Evolutionary conservation across 2,329 filamentous ascomycete genomes (phyloP).

Genomic region (Colletotrichum camelliae): DNA sequence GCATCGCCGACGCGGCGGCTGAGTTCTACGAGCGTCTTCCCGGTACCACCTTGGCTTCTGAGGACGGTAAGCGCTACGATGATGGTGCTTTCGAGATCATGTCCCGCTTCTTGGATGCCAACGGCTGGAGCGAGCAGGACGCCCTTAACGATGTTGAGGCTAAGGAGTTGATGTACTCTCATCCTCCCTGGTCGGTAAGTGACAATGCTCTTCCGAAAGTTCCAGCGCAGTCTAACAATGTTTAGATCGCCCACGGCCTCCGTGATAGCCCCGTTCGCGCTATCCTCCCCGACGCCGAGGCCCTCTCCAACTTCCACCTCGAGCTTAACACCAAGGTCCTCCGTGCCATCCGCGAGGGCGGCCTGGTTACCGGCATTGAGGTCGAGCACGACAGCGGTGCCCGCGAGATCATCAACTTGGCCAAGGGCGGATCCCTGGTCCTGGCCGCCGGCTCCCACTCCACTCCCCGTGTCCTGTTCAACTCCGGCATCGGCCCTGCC

Average conservation of each 20-base stretch:
- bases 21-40: constrained; percentile 23
- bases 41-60: constrained; percentile 19
- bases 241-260: constrained; percentile 19
- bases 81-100: constrained; percentile 20
- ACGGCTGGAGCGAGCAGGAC: constrained; percentile 22
- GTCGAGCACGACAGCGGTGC: constrained; percentile 18
- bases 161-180: constrained; percentile 22
- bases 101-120: constrained; percentile 19
- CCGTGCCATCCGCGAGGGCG: constrained; percentile 23
- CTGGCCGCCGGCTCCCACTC: constrained; percentile 53
- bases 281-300: constrained; percentile 44
- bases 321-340: constrained; percentile 23
- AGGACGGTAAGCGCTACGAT: constrained; percentile 24
- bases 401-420: constrained; percentile 23
- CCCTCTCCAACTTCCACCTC: constrained; percentile 40
- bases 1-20: constrained; percentile 20
- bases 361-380: constrained; percentile 39
- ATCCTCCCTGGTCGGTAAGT: constrained; percentile 23
- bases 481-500: constrained; percentile 59
- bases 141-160: constrained; percentile 19
- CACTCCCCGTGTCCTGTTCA: constrained; percentile 61
- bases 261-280: constrained; percentile 27
- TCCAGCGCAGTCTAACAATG: background rate
- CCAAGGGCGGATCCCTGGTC: constrained; percentile 30
- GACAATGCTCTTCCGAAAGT: rapidly evolving